Evolutionary conservation across 164 flowering plant species (phyloP).

Genomic region (Liriodendron chinense): DNA sequence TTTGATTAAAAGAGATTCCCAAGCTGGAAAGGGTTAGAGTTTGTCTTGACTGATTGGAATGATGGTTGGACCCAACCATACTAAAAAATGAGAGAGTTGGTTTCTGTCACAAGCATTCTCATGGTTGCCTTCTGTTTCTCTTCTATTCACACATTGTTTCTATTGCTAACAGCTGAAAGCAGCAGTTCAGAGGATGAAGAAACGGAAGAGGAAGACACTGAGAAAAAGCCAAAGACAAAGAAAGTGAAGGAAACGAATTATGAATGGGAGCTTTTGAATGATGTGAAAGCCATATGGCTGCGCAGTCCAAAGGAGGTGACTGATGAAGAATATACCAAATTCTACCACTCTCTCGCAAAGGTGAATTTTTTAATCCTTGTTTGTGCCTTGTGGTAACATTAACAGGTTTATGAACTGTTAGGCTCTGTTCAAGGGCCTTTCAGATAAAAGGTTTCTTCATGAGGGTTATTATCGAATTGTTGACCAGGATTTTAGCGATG

Average conservation of each 20-base stretch:
- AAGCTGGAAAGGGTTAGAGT: too few relatives aligned
- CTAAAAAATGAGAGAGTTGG: neutral
- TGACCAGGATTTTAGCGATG: conserved; percentile 81
- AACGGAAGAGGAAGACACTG: conserved; percentile 73
- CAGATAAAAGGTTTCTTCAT: neutral
- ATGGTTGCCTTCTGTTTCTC: neutral
- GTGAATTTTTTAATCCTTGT: conserved; percentile 26
- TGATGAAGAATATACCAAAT: conserved; percentile 90
- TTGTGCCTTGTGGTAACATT: neutral
- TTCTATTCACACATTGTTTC: neutral
- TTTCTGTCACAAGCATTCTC: neutral
- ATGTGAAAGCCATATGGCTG: conserved; percentile 94
- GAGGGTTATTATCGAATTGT: neutral
- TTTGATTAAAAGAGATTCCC: too few relatives aligned
- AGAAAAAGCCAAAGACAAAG: conserved; percentile 85
- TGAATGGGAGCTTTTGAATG: conserved; percentile 97
- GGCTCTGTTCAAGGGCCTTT: neutral
- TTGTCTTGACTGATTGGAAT: too few relatives aligned
- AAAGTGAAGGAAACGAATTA: conserved; percentile 73
- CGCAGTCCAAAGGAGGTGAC: conserved; percentile 94
- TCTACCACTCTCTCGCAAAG: conserved; percentile 90
- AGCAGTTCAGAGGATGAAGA: conserved; percentile 61
- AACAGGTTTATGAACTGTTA: neutral
- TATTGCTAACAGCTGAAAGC: conserved; percentile 53
- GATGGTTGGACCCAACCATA: too few relatives aligned